Conservation (phyloP, 257 asterid genomes). For the Solanum gracilifrons region DNA sequence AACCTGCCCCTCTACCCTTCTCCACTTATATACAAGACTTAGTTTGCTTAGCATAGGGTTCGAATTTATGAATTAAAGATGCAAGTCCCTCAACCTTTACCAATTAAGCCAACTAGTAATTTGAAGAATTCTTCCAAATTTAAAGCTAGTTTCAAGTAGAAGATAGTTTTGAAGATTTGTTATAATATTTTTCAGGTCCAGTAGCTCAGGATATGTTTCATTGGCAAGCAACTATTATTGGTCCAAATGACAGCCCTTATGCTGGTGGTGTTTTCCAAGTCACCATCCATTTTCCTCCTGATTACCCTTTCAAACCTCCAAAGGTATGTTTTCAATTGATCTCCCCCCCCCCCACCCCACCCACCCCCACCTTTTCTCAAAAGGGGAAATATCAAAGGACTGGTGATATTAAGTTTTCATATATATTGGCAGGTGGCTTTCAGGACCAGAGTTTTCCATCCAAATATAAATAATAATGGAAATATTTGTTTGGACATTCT, state of each 20-base stretch:
- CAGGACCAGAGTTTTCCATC: conserved; percentile 86
- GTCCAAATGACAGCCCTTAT: conserved; percentile 82
- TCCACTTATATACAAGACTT: neutral
- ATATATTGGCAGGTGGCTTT: conserved; percentile 55
- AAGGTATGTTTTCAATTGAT: conserved; percentile 27
- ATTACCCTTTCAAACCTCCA: conserved; percentile 88
- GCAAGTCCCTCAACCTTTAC: neutral
- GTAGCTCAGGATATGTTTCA: conserved; percentile 78
- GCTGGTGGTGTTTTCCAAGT: conserved; percentile 92
- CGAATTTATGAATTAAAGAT: neutral
- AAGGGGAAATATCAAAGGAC: neutral
- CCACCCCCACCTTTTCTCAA: neutral
- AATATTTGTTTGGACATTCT: conserved; percentile 79
- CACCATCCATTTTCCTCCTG: conserved; percentile 79
- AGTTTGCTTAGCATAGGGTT: neutral
- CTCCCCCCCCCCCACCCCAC: neutral
- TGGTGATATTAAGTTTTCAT: neutral
- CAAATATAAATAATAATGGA: conserved; percentile 81
- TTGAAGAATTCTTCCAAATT: neutral
- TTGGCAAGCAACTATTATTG: conserved; percentile 92
- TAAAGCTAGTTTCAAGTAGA: neutral
- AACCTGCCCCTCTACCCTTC: neutral
- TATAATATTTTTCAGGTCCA: conserved; percentile 40
- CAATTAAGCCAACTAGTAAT: neutral
- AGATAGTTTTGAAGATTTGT: neutral